These are phyloP conservation scores for Pythium sp. DNA, from an alignment of 352 stramenopile species.

Conservation along the genomic window DNA sequence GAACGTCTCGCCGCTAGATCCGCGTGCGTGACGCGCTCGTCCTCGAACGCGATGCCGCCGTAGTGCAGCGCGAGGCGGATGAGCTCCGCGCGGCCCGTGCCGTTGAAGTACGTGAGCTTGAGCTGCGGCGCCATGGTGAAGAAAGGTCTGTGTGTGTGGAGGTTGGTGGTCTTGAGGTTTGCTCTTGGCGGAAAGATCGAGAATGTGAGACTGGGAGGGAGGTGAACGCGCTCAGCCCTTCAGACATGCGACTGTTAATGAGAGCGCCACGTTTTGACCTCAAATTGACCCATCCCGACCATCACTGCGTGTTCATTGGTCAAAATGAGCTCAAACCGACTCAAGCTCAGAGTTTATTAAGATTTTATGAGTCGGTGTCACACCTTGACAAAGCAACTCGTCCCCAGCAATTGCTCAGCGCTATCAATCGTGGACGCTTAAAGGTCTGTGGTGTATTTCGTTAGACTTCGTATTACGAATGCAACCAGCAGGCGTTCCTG, in stretches of 20 bases:
- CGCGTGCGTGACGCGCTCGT: constrained; percentile 19
- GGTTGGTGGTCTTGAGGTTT: not conserved
- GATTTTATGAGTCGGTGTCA: too few relatives aligned
- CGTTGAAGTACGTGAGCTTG: constrained; percentile 76
- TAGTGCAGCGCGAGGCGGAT: constrained; percentile 49
- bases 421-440: not conserved
- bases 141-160: not conserved
- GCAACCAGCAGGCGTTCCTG: not conserved
- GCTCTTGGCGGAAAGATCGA: not conserved
- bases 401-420: not conserved
- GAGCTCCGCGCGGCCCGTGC: constrained; percentile 50
- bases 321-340: not conserved
- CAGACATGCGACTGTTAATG: not conserved
- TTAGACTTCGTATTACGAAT: not conserved
- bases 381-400: too few relatives aligned
- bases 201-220: not conserved
- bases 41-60: constrained; percentile 26
- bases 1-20: constrained; percentile 15
- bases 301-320: not conserved
- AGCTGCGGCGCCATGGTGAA: constrained; percentile 20
- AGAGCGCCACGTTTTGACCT: not conserved
- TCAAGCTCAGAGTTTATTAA: not conserved
- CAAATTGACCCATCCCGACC: not conserved
- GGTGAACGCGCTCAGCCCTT: too few relatives aligned
- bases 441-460: not conserved